Evolutionary conservation across 2,329 filamentous ascomycete species (phyloP).

Genomic region (Curvularia hawaiiensis): DNA sequence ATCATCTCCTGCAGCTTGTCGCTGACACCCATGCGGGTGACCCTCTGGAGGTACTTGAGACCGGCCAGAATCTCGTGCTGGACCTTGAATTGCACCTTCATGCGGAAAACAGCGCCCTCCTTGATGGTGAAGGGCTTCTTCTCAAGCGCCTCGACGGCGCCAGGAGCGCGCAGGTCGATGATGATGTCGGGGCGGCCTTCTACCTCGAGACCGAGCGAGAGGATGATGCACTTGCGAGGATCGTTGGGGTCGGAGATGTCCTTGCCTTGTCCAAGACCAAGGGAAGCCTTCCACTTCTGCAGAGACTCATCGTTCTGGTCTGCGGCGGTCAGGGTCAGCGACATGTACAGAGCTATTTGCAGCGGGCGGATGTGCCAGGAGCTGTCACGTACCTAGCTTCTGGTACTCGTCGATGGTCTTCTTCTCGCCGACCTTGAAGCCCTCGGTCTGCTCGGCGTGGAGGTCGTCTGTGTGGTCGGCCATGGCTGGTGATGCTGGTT

Average conservation of each 20-base stretch:
- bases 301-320: slow-evolving; percentile 86
- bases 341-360: neutral
- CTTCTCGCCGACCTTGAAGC: slow-evolving; percentile 99
- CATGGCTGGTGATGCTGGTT: slow-evolving; percentile 28
- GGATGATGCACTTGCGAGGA: slow-evolving; percentile 89
- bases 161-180: slow-evolving; percentile 80
- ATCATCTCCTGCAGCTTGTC: slow-evolving; percentile 99
- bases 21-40: slow-evolving; percentile 85
- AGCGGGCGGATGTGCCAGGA: neutral
- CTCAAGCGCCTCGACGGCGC: slow-evolving; percentile 78
- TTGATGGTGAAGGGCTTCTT: slow-evolving; percentile 97
- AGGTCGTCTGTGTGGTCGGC: slow-evolving; percentile 72
- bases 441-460: slow-evolving; percentile 84
- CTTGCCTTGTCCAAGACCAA: slow-evolving; percentile 74
- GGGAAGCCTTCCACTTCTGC: slow-evolving; percentile 95
- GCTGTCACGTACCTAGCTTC: slow-evolving; percentile 75
- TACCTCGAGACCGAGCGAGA: slow-evolving; percentile 85
- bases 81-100: slow-evolving; percentile 93
- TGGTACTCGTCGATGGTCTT: slow-evolving; percentile 96
- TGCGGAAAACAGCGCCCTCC: slow-evolving; percentile 90
- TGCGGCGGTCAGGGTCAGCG: slow-evolving; percentile 37
- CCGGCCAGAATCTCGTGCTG: slow-evolving; percentile 96
- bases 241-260: slow-evolving; percentile 66
- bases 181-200: slow-evolving; percentile 82
- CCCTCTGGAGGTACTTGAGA: slow-evolving; percentile 92